Percentiles rank a stretch among this genome's conserved stretches.
These are phyloP conservation scores for Eutrema yunnanense DNA, from an alignment of 345 rosid species.

Conservation along the genomic window DNA sequence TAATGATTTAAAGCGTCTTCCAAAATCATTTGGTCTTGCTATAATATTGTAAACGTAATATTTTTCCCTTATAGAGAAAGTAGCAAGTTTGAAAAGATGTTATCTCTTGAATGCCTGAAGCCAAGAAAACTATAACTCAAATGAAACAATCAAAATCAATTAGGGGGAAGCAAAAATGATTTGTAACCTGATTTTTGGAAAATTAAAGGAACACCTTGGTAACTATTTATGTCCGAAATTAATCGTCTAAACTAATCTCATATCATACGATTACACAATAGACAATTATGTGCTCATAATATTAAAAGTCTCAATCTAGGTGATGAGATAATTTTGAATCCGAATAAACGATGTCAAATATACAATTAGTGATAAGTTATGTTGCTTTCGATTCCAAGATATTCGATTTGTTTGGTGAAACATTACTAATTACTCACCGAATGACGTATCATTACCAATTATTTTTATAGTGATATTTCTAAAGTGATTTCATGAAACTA, in stretches of 20 bases:
- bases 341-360: not conserved
- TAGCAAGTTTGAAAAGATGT: not conserved
- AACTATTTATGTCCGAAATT: not conserved
- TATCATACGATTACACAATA: not conserved
- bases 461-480: not conserved
- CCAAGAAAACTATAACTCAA: not conserved
- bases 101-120: not conserved
- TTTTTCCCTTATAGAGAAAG: not conserved
- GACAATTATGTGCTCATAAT: not conserved
- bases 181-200: not conserved
- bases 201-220: not conserved
- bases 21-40: conserved; percentile 5
- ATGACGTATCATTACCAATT: not conserved
- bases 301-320: not conserved
- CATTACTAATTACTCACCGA: not conserved
- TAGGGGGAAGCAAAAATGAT: not conserved
- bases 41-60: not conserved
- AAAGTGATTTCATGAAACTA: not conserved
- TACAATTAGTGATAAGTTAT: not conserved
- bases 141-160: not conserved
- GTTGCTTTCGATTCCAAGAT: not conserved
- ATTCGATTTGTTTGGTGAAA: not conserved
- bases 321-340: not conserved
- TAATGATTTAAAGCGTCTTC: conserved; percentile 2
- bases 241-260: not conserved